Evolutionary conservation across 2,329 filamentous ascomycete species (phyloP).

Genomic region (Fusarium temperatum): DNA sequence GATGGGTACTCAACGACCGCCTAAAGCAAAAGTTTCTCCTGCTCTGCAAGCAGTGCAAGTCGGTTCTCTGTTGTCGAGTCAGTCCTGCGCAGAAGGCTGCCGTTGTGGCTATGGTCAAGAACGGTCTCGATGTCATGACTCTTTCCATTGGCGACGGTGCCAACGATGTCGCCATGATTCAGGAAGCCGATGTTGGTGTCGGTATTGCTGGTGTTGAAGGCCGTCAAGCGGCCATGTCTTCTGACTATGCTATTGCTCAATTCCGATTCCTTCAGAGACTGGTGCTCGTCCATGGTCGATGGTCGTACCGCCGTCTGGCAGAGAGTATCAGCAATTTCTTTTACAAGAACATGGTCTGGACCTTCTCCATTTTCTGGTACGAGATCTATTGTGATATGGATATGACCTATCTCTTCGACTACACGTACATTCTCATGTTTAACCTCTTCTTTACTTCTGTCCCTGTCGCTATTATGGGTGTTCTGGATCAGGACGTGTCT

Average conservation of each 20-base stretch:
- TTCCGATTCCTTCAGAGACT: constrained; percentile 88
- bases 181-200: constrained; percentile 95
- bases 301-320: constrained; percentile 93
- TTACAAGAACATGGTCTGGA: constrained; percentile 99
- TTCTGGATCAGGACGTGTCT: constrained; percentile 95
- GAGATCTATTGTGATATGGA: constrained; percentile 96
- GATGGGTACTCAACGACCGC: constrained; percentile 82
- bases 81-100: constrained; percentile 96
- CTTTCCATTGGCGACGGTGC: constrained; percentile 92
- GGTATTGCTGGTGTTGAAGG: constrained; percentile 95
- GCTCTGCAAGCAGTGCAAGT: constrained; percentile 95
- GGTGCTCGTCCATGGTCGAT: constrained; percentile 89
- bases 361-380: constrained; percentile 96
- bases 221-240: constrained; percentile 93
- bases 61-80: constrained; percentile 96
- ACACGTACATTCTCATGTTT: constrained; percentile 96
- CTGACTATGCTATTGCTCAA: constrained; percentile 94
- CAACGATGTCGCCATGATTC: constrained; percentile 98
- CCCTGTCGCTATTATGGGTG: constrained; percentile 93
- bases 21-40: constrained; percentile 93
- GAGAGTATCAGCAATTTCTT: constrained; percentile 99
- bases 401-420: constrained; percentile 96
- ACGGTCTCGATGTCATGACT: constrained; percentile 94
- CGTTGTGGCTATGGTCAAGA: constrained; percentile 96
- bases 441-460: constrained; percentile 97